Base-by-base conservation (phyloP, 129 eudicot genomes). In the Flaveria linearis region DNA sequence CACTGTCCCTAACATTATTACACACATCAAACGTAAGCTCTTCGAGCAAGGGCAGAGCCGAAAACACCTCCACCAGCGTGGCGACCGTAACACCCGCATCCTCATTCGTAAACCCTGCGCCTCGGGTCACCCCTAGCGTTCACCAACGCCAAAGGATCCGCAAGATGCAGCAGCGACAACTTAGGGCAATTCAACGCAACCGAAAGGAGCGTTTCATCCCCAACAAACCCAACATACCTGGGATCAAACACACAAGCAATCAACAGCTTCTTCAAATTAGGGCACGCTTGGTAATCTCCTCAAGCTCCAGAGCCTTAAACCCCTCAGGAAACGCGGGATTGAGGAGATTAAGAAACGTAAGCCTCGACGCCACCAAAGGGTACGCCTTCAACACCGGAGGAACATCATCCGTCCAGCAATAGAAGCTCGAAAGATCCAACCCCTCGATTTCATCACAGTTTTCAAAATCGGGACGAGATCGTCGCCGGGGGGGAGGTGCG, bases 331-430 rank as follows among this genome's bases (percentile, higher is more conserved):
- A 82, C 2, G 96, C 86, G 0, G 91, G 87, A 62, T 95, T 95
- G 23, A 91, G 76, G 5, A 89, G 81, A 82, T 95, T 75, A 5
- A 95, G 84, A 5, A 30, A 7, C 9, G 83, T 82, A 17, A 95
- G 79, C 4, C 68, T 80, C 1, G 64, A 1, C 0, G 91, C 83
- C 1, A 84, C 26, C 0, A 9, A n/a, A 0, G 91, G 85, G 56
- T 79, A 46, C 3, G 78, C 18, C 25, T 72, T 78, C 0, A 95
- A 79, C 3, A 84, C 89, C 0, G 85, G 76, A 41, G 88, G 85
- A 60, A 95, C 74, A 77, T 95, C 99, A 22, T 95, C 97, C 2
- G 96, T 89, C 96, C 97, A 95, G 62, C 88, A 95, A 70, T 95
- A 95, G 63, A 91, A 95, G 13, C 49, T 9, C 0, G 97, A 89